These are phyloP conservation scores for Aspergillus conjunctus DNA, from an alignment of 495 filamentous ascomycete species.

Conservation along the genomic window DNA sequence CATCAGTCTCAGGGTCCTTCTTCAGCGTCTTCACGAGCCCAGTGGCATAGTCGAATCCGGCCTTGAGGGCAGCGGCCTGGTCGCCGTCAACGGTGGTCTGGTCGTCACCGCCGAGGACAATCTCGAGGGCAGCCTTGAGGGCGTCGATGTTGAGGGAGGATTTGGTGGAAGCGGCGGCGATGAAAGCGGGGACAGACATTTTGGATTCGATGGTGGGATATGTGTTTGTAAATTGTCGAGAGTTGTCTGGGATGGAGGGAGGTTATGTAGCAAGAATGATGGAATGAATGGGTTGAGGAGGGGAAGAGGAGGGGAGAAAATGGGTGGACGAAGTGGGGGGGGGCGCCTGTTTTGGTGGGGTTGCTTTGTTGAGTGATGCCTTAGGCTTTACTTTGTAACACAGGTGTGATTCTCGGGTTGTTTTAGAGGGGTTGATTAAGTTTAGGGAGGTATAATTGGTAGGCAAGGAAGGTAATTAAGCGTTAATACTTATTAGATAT, in stretches of 20 bases:
- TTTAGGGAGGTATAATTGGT: background rate
- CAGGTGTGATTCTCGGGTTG: background rate
- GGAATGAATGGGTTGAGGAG: slow-evolving; percentile 9
- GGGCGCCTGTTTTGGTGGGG: slow-evolving; percentile 20
- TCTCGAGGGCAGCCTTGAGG: slow-evolving; percentile 38
- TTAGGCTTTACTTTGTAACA: slow-evolving; percentile 18
- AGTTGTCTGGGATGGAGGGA: background rate
- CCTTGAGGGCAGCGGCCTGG: slow-evolving; percentile 33
- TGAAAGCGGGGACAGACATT: slow-evolving; percentile 40
- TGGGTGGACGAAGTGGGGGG: slow-evolving; percentile 20
- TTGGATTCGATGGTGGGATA: slow-evolving; percentile 18
- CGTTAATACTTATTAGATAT: no score
- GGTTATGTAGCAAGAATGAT: slow-evolving; percentile 7
- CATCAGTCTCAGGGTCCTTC: slow-evolving; percentile 51
- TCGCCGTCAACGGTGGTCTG: slow-evolving; percentile 24
- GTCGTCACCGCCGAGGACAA: slow-evolving; percentile 24
- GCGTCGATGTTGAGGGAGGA: slow-evolving; percentile 33
- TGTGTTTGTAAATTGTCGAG: slow-evolving; percentile 14
- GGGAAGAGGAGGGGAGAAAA: background rate
- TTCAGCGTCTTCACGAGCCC: slow-evolving; percentile 63
- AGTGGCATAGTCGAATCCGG: slow-evolving; percentile 44
- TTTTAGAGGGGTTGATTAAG: background rate
- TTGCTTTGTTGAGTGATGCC: slow-evolving; percentile 16
- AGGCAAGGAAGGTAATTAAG: no score
- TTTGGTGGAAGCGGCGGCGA: slow-evolving; percentile 35